Evolutionary conservation across 2,329 filamentous ascomycete species (phyloP).

Genomic region (Alternaria atra): DNA sequence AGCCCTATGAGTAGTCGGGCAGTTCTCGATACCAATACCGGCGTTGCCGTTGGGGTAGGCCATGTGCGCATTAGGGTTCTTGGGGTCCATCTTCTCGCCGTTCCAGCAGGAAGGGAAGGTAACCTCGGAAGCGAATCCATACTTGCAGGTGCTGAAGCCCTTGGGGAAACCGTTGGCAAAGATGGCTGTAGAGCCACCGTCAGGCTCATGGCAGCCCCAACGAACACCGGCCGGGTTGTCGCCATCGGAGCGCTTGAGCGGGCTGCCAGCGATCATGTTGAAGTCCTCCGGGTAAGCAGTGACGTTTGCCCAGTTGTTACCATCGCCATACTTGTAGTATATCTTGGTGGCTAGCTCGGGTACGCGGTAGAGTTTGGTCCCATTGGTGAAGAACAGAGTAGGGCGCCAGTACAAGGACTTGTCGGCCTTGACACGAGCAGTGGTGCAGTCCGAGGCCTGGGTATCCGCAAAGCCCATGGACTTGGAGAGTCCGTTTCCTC

Average conservation of each 20-base stretch:
- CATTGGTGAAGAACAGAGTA: slow-evolving; percentile 49
- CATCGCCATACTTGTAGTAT: slow-evolving; percentile 52
- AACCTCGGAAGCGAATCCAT: slow-evolving; percentile 47
- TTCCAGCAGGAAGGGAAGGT: slow-evolving; percentile 53
- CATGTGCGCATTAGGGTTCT: slow-evolving; percentile 47
- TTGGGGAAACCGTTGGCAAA: slow-evolving; percentile 47
- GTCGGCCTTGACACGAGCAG: slow-evolving; percentile 49
- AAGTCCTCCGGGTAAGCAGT: slow-evolving; percentile 49
- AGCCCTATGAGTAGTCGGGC: slow-evolving; percentile 41
- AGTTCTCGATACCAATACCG: slow-evolving; percentile 45
- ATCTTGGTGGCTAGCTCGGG: slow-evolving; percentile 48
- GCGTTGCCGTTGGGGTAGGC: slow-evolving; percentile 48
- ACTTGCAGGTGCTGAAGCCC: slow-evolving; percentile 49
- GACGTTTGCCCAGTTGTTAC: slow-evolving; percentile 45
- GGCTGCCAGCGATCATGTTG: slow-evolving; percentile 49
- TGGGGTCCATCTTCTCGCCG: slow-evolving; percentile 43
- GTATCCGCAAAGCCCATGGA: slow-evolving; percentile 39
- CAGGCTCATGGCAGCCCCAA: slow-evolving; percentile 44
- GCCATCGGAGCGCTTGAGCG: slow-evolving; percentile 41
- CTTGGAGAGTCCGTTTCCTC: slow-evolving; percentile 44
- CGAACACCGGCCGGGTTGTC: slow-evolving; percentile 42
- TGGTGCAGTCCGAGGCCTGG: slow-evolving; percentile 46
- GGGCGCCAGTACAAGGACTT: slow-evolving; percentile 53
- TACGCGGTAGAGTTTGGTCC: slow-evolving; percentile 48
- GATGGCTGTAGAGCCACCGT: slow-evolving; percentile 34